A percentile compares a stretch with the other conserved stretches of the same genome.
Evolutionary conservation across 2,329 filamentous ascomycete species (phyloP).

Genomic region (Apiospora koreana): DNA sequence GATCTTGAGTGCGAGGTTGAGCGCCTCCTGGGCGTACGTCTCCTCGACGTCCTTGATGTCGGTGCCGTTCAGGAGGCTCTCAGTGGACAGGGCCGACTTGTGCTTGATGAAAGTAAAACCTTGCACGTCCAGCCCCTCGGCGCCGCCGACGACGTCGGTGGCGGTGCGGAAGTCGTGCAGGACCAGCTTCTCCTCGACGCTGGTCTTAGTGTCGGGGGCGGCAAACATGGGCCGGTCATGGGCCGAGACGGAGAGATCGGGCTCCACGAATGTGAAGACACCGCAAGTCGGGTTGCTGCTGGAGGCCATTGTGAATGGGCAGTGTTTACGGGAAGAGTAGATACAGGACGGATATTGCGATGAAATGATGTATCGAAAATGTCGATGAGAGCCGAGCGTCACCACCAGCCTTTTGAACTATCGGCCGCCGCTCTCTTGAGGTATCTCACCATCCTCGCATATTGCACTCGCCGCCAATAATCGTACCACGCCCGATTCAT

Average conservation of each 20-base stretch:
- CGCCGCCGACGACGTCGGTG: background rate
- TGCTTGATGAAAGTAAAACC: background rate
- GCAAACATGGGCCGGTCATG: slow-evolving; percentile 7
- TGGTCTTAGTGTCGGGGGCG: slow-evolving; percentile 4
- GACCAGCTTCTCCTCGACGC: slow-evolving; percentile 8
- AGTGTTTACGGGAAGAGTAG: background rate
- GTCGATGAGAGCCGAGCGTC: slow-evolving; percentile 2
- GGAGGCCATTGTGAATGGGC: background rate
- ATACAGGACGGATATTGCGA: background rate
- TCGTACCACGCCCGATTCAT: background rate
- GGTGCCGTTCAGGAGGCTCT: background rate
- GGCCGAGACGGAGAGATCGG: slow-evolving; percentile 5
- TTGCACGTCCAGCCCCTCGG: background rate
- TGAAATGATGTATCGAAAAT: slow-evolving; percentile 1
- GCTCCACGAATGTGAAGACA: slow-evolving; percentile 9
- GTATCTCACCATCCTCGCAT: background rate
- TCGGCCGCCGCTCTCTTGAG: background rate
- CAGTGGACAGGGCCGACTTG: background rate
- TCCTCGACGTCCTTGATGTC: slow-evolving; percentile 8
- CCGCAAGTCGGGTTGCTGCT: background rate
- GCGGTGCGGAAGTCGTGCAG: slow-evolving; percentile 7
- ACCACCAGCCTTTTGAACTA: background rate
- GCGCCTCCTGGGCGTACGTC: slow-evolving; percentile 2
- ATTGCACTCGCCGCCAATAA: background rate
- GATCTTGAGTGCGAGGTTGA: background rate